Evolutionary conservation across 257 asterid genomes (phyloP).

Genomic region (Jacaranda mimosifolia): DNA sequence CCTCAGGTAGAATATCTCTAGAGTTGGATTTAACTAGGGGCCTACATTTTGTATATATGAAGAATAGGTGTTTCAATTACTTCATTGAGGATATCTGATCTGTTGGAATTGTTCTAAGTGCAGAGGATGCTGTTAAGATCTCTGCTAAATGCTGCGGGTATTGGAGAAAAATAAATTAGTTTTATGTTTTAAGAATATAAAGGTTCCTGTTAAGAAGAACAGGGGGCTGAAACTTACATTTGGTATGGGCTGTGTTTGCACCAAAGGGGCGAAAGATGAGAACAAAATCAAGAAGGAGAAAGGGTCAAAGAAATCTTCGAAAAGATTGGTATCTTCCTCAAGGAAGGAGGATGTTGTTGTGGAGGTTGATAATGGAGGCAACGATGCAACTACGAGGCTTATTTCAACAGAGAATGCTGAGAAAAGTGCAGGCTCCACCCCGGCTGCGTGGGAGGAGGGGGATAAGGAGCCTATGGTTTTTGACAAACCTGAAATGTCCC

Average conservation of each 20-base stretch:
- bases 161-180: constrained; percentile 51
- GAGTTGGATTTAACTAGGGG: not conserved
- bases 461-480: constrained; percentile 50
- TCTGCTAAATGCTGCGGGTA: constrained; percentile 48
- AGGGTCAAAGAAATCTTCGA: constrained; percentile 60
- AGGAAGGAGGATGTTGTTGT: constrained; percentile 59
- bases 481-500: constrained; percentile 49
- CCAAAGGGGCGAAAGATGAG: constrained; percentile 69
- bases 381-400: constrained; percentile 66
- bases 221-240: constrained; percentile 51
- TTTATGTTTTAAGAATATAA: constrained; percentile 44
- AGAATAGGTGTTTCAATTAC: constrained; percentile 17
- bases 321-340: constrained; percentile 54
- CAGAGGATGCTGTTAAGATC: constrained; percentile 52
- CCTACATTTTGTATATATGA: constrained; percentile 17
- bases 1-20: not conserved
- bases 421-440: constrained; percentile 72
- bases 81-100: constrained; percentile 26
- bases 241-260: constrained; percentile 85
- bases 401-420: constrained; percentile 63
- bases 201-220: constrained; percentile 59
- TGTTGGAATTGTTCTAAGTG: constrained; percentile 35
- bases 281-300: constrained; percentile 52
- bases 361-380: constrained; percentile 69
- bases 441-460: constrained; percentile 57